These are phyloP conservation scores for Funneliformis mosseae DNA, from an alignment of 192 early-diverging fungal genomes.

Conservation along the genomic window DNA sequence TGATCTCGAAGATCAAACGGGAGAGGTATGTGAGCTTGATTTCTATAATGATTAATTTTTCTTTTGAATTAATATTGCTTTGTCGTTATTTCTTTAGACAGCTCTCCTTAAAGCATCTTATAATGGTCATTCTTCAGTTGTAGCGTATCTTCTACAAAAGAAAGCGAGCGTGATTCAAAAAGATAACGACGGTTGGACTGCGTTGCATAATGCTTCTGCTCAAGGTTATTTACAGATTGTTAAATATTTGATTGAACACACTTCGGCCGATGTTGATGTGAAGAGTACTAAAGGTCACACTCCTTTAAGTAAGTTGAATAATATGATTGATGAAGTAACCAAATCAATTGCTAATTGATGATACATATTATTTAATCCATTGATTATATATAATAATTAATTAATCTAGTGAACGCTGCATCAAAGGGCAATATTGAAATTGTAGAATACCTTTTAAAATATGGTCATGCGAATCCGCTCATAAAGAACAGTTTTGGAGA, in stretches of 20 bases:
- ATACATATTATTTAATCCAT: not conserved
- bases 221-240: slow-evolving; percentile 62
- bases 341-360: not conserved
- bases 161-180: slow-evolving; percentile 63
- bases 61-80: slow-evolving; percentile 2
- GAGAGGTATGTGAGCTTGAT: slow-evolving; percentile 54
- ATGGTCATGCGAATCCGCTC: slow-evolving; percentile 60
- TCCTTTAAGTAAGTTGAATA: slow-evolving; percentile 59
- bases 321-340: not conserved
- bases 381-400: not conserved
- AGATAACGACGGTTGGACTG: slow-evolving; percentile 81
- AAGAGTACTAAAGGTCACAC: slow-evolving; percentile 68
- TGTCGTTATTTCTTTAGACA: slow-evolving; percentile 50
- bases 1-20: slow-evolving; percentile 65
- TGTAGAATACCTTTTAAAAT: slow-evolving; percentile 66
- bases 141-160: slow-evolving; percentile 58
- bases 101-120: slow-evolving; percentile 74
- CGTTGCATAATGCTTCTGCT: slow-evolving; percentile 77
- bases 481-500: slow-evolving; percentile 70
- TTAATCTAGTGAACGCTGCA: slow-evolving; percentile 63
- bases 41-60: not conserved
- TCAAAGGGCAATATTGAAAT: slow-evolving; percentile 69
- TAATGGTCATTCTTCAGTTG: slow-evolving; percentile 60
- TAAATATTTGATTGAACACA: slow-evolving; percentile 59
- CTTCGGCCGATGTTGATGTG: slow-evolving; percentile 61